Conservation (phyloP, 2,329 filamentous ascomycete genomes). For the Myriosclerotinia scirpicola region DNA sequence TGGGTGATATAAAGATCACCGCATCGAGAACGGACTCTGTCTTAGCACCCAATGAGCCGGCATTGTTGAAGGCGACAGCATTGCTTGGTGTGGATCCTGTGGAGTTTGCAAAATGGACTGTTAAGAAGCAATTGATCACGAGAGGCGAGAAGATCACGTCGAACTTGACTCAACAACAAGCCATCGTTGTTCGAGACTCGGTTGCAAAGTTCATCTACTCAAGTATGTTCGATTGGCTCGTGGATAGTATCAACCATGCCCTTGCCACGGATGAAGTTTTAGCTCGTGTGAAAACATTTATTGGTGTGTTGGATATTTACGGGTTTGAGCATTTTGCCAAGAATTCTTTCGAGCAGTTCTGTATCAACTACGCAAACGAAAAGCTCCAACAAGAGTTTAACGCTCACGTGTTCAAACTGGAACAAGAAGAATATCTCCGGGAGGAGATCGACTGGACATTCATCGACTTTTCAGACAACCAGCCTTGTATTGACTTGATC, state of each 20-base stretch:
- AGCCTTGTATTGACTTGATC: slow-evolving; percentile 97
- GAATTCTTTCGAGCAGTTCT: slow-evolving; percentile 99
- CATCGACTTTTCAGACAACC: slow-evolving; percentile 98
- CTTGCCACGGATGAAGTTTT: slow-evolving; percentile 87
- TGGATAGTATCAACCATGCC: slow-evolving; percentile 92
- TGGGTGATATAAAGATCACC: slow-evolving; percentile 95
- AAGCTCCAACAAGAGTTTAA: slow-evolving; percentile 99
- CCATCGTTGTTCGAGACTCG: slow-evolving; percentile 90
- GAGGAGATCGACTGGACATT: slow-evolving; percentile 99
- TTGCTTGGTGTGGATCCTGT: slow-evolving; percentile 84
- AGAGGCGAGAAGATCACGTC: slow-evolving; percentile 97
- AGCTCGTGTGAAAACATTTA: slow-evolving; percentile 81
- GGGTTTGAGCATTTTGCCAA: slow-evolving; percentile 99
- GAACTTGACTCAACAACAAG: slow-evolving; percentile 90
- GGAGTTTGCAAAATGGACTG: slow-evolving; percentile 95
- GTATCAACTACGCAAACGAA: slow-evolving; percentile 99
- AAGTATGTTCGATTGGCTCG: slow-evolving; percentile 96
- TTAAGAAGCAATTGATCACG: slow-evolving; percentile 97
- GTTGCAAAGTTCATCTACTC: slow-evolving; percentile 99
- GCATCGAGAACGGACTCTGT: slow-evolving; percentile 86
- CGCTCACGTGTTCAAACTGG: slow-evolving; percentile 97
- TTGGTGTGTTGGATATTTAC: slow-evolving; percentile 98
- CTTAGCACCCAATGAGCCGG: slow-evolving; percentile 76
- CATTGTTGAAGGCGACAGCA: slow-evolving; percentile 75
- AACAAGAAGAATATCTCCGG: slow-evolving; percentile 94